These are phyloP conservation scores for Hypsizygus ulmarius DNA, from an alignment of 1,284 basidiomycete genomes.

Conservation along the genomic window DNA sequence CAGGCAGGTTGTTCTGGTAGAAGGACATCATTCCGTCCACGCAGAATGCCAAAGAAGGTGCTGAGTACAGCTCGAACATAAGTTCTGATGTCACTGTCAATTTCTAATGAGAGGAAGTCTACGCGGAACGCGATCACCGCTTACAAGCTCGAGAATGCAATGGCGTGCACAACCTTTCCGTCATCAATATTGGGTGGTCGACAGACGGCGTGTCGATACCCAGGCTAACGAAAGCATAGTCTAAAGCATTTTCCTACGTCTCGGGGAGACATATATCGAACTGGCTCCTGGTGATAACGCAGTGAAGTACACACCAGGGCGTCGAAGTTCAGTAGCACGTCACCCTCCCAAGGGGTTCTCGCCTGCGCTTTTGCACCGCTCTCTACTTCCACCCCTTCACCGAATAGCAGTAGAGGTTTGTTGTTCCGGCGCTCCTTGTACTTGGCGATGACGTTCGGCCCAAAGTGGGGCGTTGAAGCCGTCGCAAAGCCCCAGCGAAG, in stretches of 20 bases:
- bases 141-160: constrained; percentile 83
- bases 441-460: constrained; percentile 75
- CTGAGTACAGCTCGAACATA: constrained; percentile 92
- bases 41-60: constrained; percentile 85
- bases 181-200: constrained; percentile 92
- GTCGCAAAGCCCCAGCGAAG: constrained; percentile 88
- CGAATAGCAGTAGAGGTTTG: constrained; percentile 78
- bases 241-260: constrained; percentile 87
- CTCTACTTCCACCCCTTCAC: constrained; percentile 82
- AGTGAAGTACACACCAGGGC: constrained; percentile 68
- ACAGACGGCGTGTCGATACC: constrained; percentile 80
- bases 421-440: constrained; percentile 88
- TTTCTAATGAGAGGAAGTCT: constrained; percentile 14
- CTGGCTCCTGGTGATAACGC: constrained; percentile 9
- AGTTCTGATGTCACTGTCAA: constrained; percentile 87
- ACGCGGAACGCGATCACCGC: constrained; percentile 29
- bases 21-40: constrained; percentile 94
- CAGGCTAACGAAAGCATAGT: constrained; percentile 88
- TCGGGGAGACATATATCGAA: constrained; percentile 28
- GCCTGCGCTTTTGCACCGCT: constrained; percentile 76
- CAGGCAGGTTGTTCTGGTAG: constrained; percentile 64
- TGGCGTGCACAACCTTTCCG: constrained; percentile 88
- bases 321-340: constrained; percentile 87
- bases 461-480: constrained; percentile 47
- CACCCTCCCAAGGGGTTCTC: constrained; percentile 86